Evolutionary conservation across 2,329 filamentous ascomycete species (phyloP), one percentile per base, ranked within the genome.

Genomic region (Didymosphaeria variabile): DNA sequence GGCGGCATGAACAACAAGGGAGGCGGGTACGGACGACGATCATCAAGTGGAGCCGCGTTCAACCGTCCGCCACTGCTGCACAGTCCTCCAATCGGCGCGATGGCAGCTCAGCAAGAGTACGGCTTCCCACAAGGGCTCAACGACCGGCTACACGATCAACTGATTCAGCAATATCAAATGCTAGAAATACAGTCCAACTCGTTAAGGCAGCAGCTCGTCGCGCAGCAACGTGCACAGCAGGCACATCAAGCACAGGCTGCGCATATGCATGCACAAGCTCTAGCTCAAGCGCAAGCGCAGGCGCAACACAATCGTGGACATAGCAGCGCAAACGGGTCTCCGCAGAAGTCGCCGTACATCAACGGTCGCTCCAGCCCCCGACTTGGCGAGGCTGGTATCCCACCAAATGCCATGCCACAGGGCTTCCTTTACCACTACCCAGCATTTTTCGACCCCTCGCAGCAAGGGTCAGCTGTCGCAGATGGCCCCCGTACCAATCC

Each of bases 21-120:
- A 53, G 76, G 82, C 59, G 71, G 66, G 34, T 69, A 67, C 51
- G 79, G 78, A 61, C 81, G 87, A 62, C 82, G 87, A 68, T 81
- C 87, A 17, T 89, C 87, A 2, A 87, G 86, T 72, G 84, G 85
- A 34, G 82, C 84, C 5, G 82, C 82, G 5, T 83, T 79, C 63
- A 79, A 76, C 49, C 73, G 79, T 32, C 71, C 74, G 36, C 74
- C 66, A 8, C 79, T 74, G 46, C 68, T 82, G 49, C 71, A 80
- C 57, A 83, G 81, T 62, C 81, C 81, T 36, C 80, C 81, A 2
- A 74, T 81, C 15, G 70, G 65, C 26, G 62, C 72, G 8, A 69
- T 72, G 36, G 68, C 74, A 55, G 74, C 72, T 17, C 73, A 72
- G 19, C 72, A 72, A n/a, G 81, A 83, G 51, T 83, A 83, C 42